A percentile compares a stretch with the other conserved stretches of the same genome.
Evolutionary conservation across 2,329 filamentous ascomycete species (phyloP).

Genomic region (Exophiala aquamarina): DNA sequence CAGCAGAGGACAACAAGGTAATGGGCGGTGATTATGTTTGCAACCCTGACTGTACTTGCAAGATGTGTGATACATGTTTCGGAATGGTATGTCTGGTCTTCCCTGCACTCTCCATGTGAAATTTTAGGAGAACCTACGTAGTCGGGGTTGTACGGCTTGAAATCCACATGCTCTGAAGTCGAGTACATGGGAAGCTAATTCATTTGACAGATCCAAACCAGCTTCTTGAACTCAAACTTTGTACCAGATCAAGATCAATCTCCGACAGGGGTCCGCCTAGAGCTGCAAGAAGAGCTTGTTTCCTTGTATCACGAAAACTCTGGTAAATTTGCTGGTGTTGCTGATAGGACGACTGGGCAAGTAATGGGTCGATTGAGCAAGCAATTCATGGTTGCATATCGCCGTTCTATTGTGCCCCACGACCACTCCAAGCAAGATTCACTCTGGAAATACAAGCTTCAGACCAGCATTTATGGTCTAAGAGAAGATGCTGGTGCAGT

Average conservation of each 20-base stretch:
- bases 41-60: slow-evolving; percentile 38
- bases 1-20: not conserved
- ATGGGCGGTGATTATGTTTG: not conserved
- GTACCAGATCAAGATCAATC: not conserved
- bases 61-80: slow-evolving; percentile 37
- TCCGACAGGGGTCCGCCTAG: not conserved
- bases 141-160: not conserved
- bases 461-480: not conserved
- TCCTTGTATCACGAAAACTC: not conserved
- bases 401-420: not conserved
- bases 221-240: not conserved
- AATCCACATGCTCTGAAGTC: not conserved
- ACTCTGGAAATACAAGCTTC: not conserved
- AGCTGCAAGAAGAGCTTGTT: not conserved
- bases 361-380: not conserved
- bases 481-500: not conserved
- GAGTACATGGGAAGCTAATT: not conserved
- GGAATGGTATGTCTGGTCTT: not conserved
- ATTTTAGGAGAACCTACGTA: no score
- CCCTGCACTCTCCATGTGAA: no score
- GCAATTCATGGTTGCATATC: not conserved
- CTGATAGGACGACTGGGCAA: not conserved
- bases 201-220: not conserved
- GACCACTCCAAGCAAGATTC: not conserved
- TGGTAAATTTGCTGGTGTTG: not conserved